phyloP scores from a whole-genome alignment of 2,329 filamentous ascomycete genomes.

The Aspergillus nomiae region DNA sequence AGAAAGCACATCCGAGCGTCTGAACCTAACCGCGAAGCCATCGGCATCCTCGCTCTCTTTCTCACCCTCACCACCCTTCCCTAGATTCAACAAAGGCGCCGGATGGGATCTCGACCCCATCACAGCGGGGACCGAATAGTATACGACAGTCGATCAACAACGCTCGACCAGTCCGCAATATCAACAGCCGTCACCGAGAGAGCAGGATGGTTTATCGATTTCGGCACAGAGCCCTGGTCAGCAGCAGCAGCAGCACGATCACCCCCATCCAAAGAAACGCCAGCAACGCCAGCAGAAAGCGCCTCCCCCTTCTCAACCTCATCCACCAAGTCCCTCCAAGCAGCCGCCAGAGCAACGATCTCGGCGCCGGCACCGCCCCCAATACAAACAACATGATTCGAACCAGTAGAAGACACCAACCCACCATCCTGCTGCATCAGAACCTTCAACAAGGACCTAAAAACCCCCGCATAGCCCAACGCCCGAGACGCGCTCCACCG shows the following conservation, averaged over 20 bases:
- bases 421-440: conserved; percentile 12
- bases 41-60: neutral
- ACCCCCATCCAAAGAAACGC: conserved; percentile 4
- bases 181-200: conserved; percentile 70
- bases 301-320: neutral
- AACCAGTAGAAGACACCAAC: neutral
- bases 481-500: conserved; percentile 89
- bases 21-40: conserved; percentile 43
- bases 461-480: conserved; percentile 73
- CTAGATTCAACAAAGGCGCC: conserved; percentile 27
- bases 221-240: neutral
- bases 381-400: conserved; percentile 54
- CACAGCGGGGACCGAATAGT: conserved; percentile 51
- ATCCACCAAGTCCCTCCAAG: conserved; percentile 44
- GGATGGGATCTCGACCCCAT: conserved; percentile 29
- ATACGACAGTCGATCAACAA: conserved; percentile 61
- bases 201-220: neutral
- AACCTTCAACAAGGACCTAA: conserved; percentile 41
- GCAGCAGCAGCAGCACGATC: neutral
- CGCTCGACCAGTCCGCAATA: conserved; percentile 73
- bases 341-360: conserved; percentile 64
- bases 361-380: conserved; percentile 69
- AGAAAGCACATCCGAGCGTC: conserved; percentile 54
- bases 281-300: conserved; percentile 17
- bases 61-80: conserved; percentile 7